phyloP scores from a whole-genome alignment of 345 rosid species.

The Eucalyptus guilfoylei region DNA sequence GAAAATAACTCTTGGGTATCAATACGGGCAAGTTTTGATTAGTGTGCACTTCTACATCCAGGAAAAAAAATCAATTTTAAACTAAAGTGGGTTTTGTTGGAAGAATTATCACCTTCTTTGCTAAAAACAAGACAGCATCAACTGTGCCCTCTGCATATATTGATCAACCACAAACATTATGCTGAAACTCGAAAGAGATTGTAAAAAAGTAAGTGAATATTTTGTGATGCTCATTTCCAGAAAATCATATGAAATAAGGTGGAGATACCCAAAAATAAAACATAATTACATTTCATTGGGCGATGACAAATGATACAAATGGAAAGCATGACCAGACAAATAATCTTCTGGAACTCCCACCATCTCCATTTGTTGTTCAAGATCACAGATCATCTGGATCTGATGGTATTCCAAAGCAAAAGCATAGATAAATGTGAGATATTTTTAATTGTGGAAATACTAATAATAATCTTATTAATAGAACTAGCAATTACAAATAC shows the following conservation, averaged over 20 bases:
- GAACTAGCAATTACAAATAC: neutral
- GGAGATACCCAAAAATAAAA: neutral
- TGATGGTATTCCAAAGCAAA: neutral
- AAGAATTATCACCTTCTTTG: constrained; percentile 52
- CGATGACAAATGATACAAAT: constrained; percentile 77
- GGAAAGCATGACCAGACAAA: constrained; percentile 84
- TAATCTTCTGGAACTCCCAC: constrained; percentile 86
- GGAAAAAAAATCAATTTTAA: no score
- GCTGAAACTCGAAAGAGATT: constrained; percentile 95
- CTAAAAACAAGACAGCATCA: constrained; percentile 77
- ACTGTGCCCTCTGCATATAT: constrained; percentile 91
- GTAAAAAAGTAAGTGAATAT: constrained; percentile 11
- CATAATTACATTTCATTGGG: constrained; percentile 66
- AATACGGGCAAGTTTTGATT: neutral
- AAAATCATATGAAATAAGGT: neutral
- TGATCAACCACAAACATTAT: constrained; percentile 89
- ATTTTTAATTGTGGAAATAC: neutral
- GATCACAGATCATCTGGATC: constrained; percentile 80
- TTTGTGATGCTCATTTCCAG: neutral
- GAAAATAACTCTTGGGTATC: neutral
- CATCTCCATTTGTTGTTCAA: constrained; percentile 64
- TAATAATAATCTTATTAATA: neutral
- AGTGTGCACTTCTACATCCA: no score
- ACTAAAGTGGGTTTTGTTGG: no score
- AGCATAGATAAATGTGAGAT: neutral